phyloP scores from a whole-genome alignment of 441 rosid species.

The Euphorbia neoarborescens region DNA sequence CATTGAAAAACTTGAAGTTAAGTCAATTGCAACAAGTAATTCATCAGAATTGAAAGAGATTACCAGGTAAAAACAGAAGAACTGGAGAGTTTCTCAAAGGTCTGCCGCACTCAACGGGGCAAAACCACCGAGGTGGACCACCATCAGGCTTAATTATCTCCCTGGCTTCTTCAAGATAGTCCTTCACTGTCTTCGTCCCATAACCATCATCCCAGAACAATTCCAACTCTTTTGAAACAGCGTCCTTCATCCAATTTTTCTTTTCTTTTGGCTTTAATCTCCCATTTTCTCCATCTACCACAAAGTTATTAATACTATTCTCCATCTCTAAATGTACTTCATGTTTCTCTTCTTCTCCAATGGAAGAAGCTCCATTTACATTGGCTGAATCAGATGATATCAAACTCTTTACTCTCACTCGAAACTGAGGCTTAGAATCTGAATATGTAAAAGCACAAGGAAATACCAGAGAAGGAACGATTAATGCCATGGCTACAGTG shows the following conservation, averaged over 20 bases:
- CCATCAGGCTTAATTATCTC: constrained; percentile 60
- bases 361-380: constrained; percentile 35
- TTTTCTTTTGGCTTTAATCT: constrained; percentile 17
- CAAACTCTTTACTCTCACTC: constrained; percentile 41
- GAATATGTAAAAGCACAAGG: constrained; percentile 25
- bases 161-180: constrained; percentile 49
- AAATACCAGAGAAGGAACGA: constrained; percentile 21
- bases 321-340: constrained; percentile 9
- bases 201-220: constrained; percentile 87
- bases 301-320: no score
- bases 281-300: constrained; percentile 20
- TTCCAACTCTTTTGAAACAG: constrained; percentile 35
- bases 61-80: constrained; percentile 78
- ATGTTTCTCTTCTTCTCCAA: constrained; percentile 15
- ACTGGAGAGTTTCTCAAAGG: constrained; percentile 63
- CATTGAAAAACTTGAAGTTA: not conserved
- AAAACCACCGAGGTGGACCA: constrained; percentile 84
- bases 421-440: constrained; percentile 26
- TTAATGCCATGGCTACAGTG: constrained; percentile 33
- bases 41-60: constrained; percentile 2
- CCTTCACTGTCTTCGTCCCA: constrained; percentile 51
- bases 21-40: constrained; percentile 5
- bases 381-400: constrained; percentile 28
- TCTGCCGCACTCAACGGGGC: constrained; percentile 63
- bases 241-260: constrained; percentile 25